Percentiles rank a stretch among this genome's conserved stretches.
Evolutionary conservation across 768 basidiomycete genomes (phyloP).

Genomic region (Lanmaoa pseudosensibilis): DNA sequence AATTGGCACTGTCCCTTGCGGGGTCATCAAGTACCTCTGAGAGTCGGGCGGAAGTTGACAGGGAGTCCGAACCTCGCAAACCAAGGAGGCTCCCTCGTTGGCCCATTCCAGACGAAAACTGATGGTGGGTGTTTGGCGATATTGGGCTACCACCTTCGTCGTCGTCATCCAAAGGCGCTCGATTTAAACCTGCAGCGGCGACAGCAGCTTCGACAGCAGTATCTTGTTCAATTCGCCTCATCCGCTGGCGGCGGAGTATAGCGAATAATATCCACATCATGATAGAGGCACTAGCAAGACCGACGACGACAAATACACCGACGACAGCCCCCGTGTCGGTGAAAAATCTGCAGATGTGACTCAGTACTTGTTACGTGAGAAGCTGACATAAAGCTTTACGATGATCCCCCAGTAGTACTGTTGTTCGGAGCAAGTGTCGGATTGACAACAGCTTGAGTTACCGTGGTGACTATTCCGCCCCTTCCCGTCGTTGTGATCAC

Average conservation of each 20-base stretch:
- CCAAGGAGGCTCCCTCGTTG: slow-evolving; percentile 36
- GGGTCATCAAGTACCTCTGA: slow-evolving; percentile 31
- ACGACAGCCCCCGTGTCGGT: slow-evolving; percentile 86
- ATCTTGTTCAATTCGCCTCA: slow-evolving; percentile 63
- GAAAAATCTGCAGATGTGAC: slow-evolving; percentile 65
- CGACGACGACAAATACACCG: slow-evolving; percentile 88
- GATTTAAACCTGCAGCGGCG: slow-evolving; percentile 68
- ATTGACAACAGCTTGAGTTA: slow-evolving; percentile 67
- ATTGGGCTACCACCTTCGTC: slow-evolving; percentile 42
- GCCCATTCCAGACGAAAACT: slow-evolving; percentile 36
- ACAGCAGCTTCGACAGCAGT: slow-evolving; percentile 69
- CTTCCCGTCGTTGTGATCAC: slow-evolving; percentile 53
- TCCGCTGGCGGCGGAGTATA: slow-evolving; percentile 62
- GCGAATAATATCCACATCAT: slow-evolving; percentile 71
- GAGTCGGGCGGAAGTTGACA: slow-evolving; percentile 34
- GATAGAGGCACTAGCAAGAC: slow-evolving; percentile 71
- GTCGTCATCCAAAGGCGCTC: slow-evolving; percentile 67
- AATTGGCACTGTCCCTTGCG: slow-evolving; percentile 41
- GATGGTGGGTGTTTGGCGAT: slow-evolving; percentile 21
- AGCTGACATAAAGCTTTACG: slow-evolving; percentile 41
- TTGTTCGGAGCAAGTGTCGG: slow-evolving; percentile 64
- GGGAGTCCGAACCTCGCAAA: slow-evolving; percentile 17
- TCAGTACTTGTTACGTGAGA: slow-evolving; percentile 3
- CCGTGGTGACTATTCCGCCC: slow-evolving; percentile 53
- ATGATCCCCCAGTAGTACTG: slow-evolving; percentile 38